Evolutionary conservation across 106 monocot species (phyloP).

Genomic region (Phalaenopsis aphrodite): DNA sequence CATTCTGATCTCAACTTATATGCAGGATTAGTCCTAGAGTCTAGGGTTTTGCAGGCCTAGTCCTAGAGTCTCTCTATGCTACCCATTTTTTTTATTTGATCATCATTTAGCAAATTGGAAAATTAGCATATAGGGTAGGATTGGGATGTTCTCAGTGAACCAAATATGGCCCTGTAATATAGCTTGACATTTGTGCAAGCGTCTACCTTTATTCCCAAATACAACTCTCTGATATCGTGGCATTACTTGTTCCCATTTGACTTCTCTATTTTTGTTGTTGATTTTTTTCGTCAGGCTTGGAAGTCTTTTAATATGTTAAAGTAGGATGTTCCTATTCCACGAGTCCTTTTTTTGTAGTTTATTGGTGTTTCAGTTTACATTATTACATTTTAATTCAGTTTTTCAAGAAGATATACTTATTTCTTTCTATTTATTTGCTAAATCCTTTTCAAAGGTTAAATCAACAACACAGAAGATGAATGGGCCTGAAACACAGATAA

Average conservation of each 20-base stretch:
- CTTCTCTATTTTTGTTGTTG: background rate
- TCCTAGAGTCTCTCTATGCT: too few relatives aligned
- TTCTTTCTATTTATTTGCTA: background rate
- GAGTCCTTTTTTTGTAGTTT: background rate
- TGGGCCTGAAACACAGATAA: background rate
- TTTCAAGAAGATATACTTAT: background rate
- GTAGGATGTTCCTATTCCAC: background rate
- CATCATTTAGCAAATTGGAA: too few relatives aligned
- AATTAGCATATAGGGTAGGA: too few relatives aligned
- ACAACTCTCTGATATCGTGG: background rate
- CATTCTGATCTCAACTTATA: too few relatives aligned
- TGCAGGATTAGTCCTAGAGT: too few relatives aligned
- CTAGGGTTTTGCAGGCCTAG: too few relatives aligned
- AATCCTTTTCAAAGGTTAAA: slow-evolving; percentile 18
- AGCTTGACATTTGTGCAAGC: background rate
- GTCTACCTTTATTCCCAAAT: background rate
- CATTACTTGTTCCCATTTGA: too few relatives aligned
- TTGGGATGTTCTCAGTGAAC: background rate
- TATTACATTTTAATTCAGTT: background rate
- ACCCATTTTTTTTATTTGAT: too few relatives aligned
- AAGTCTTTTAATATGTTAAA: background rate
- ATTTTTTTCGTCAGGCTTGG: background rate
- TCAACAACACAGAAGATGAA: background rate
- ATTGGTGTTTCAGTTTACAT: background rate
- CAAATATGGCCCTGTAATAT: background rate